Evolutionary conservation across 441 rosid species (phyloP), one percentile per base, ranked within the genome.

Genomic region (Populus tomentosa): DNA sequence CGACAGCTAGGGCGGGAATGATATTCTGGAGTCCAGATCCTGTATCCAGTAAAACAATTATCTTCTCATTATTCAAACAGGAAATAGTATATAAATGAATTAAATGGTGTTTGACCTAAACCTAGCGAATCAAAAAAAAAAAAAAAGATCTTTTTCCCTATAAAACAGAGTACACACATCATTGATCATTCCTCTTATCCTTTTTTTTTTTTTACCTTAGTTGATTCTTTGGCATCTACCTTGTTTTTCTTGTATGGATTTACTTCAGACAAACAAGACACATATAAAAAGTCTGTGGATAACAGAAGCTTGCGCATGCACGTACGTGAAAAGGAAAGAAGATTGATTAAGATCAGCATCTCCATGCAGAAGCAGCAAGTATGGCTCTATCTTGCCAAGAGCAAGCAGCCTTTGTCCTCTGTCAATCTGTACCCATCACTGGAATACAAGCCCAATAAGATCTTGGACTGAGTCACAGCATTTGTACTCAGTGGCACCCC

Each of bases 321-420:
- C 23, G 8, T 32, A 56, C 24, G 18, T 16, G 33, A 23, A 61
- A 18, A 11, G 14, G 26, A 3, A 59, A 67, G 50, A 56, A 72
- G 33, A 70, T 14, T 11, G 35, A 26, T 36, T 8, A 53, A 42
- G 21, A 46, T 81, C 78, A 90, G 82, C 90, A 87, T 78, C 81
- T 86, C 92, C 90, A 88, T 36, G 90, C 87, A 75, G 91, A 90
- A 61, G 90, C 89, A 67, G 89, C 90, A 71, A 90, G 74, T 6
- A 88, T 72, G 32, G 89, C 85, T 75, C 90, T 79, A 64, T 90
- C 92, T 80, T 85, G 90, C 92, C 94, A 90, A 81, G 11, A 89
- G 89, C 88, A 88, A 82, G 83, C 91, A 88, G 13, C 92, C 91
- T n/a, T 83, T 86, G 71, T 87, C 92, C 76, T 88, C 90, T 1